phyloP scores from a whole-genome alignment of 2,329 filamentous ascomycete species.

The Eutypa lata region DNA sequence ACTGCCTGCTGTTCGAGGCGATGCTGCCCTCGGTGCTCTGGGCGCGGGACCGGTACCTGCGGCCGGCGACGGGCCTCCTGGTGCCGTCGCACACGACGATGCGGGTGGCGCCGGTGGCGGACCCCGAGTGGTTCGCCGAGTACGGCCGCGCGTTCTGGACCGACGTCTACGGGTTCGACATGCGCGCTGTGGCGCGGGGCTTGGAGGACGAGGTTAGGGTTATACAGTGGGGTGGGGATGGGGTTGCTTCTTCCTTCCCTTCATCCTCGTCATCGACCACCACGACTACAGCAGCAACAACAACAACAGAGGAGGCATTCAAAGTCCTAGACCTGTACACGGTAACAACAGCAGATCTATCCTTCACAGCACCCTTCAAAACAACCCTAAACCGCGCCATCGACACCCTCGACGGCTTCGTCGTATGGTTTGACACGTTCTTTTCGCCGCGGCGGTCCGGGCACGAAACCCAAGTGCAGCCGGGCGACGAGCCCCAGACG shows the following conservation, averaged over 20 bases:
- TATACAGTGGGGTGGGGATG: constrained; percentile 61
- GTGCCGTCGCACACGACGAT: constrained; percentile 83
- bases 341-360: constrained; percentile 67
- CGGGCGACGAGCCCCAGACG: constrained; percentile 51
- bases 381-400: constrained; percentile 59
- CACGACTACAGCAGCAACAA: neutral
- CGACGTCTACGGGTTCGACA: constrained; percentile 92
- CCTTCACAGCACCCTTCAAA: constrained; percentile 68
- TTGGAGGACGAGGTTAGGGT: constrained; percentile 82
- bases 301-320: neutral
- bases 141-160: constrained; percentile 83
- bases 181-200: constrained; percentile 82
- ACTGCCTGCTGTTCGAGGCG: constrained; percentile 87
- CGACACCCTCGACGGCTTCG: constrained; percentile 76
- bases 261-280: constrained; percentile 33
- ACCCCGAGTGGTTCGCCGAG: constrained; percentile 73
- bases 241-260: constrained; percentile 62
- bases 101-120: constrained; percentile 76
- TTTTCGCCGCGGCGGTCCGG: constrained; percentile 64
- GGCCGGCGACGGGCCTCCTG: constrained; percentile 69
- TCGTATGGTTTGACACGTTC: constrained; percentile 93
- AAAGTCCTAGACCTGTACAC: constrained; percentile 74
- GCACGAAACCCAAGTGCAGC: constrained; percentile 43
- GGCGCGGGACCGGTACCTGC: constrained; percentile 83
- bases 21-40: constrained; percentile 93